A percentile compares a stretch with the other conserved stretches of the same genome.
Evolutionary conservation across 1,284 basidiomycete species (phyloP).

Genomic region (Omphalotus olearius): DNA sequence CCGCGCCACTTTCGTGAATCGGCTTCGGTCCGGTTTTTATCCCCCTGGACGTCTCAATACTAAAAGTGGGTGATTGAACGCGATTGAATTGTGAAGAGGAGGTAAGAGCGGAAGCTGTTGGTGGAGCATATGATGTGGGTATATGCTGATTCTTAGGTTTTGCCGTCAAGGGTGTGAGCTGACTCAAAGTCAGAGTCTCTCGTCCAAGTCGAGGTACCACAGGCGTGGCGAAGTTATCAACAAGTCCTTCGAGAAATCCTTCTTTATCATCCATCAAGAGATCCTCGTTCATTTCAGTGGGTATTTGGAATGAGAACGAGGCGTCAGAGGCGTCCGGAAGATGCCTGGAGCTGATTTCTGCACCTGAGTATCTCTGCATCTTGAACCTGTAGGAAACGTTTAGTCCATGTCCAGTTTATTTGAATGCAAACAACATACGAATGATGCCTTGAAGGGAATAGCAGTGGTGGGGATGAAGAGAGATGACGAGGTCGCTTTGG

Average conservation of each 20-base stretch:
- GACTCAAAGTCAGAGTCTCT: constrained; percentile 28
- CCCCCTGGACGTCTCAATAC: too few relatives aligned
- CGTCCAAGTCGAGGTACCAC: constrained; percentile 20
- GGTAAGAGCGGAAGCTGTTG: neutral
- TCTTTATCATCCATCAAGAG: constrained; percentile 37
- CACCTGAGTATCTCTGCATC: neutral
- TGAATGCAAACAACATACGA: neutral
- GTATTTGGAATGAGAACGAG: constrained; percentile 46
- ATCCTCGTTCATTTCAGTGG: constrained; percentile 28
- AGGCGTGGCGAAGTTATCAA: constrained; percentile 30
- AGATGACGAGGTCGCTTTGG: too few relatives aligned
- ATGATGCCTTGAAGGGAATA: too few relatives aligned
- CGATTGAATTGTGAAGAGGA: constrained; percentile 1
- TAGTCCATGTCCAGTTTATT: neutral
- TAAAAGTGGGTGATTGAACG: constrained; percentile 5
- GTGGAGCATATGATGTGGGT: neutral
- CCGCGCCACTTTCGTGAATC: too few relatives aligned
- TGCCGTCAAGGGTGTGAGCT: constrained; percentile 30
- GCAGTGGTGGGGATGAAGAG: too few relatives aligned
- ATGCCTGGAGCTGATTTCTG: constrained; percentile 42
- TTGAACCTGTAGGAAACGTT: neutral
- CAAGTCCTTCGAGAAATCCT: constrained; percentile 36
- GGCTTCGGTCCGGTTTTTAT: too few relatives aligned
- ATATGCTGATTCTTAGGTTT: constrained; percentile 2
- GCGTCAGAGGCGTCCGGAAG: constrained; percentile 38